Conservation (phyloP, 495 filamentous ascomycete species). For the Trypethelium eluteriae region DNA sequence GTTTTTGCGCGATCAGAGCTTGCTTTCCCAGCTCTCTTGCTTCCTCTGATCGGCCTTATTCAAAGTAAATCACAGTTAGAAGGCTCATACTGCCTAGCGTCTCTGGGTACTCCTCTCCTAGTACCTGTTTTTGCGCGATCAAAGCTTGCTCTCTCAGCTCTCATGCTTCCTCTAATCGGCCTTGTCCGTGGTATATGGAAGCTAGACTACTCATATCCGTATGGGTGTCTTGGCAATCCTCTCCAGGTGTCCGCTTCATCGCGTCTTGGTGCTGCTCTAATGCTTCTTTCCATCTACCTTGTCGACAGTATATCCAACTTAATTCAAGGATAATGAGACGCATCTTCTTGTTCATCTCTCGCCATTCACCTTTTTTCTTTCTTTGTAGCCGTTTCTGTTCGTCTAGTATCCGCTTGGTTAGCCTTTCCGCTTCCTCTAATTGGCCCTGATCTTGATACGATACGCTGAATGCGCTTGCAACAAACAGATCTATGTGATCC, state of each 20-base stretch:
- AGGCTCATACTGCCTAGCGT: slow-evolving; percentile 12
- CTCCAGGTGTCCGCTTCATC: not conserved
- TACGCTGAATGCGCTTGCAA: too few relatives aligned
- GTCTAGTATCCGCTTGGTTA: too few relatives aligned
- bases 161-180: slow-evolving; percentile 6
- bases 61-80: slow-evolving; percentile 7
- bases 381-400: too few relatives aligned
- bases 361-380: too few relatives aligned
- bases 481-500: too few relatives aligned
- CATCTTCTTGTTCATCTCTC: too few relatives aligned
- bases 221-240: not conserved
- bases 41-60: slow-evolving; percentile 10
- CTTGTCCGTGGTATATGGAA: not conserved
- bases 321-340: too few relatives aligned
- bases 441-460: not conserved
- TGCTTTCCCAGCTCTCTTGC: not conserved
- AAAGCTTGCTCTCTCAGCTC: slow-evolving; percentile 9
- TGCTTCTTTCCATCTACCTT: too few relatives aligned
- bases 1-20: slow-evolving; percentile 10
- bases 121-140: slow-evolving; percentile 10
- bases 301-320: too few relatives aligned
- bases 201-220: not conserved
- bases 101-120: slow-evolving; percentile 13
- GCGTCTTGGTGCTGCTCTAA: not conserved
- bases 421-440: slow-evolving; percentile 7